These are phyloP conservation scores for Sutorius eximius DNA, from an alignment of 1,284 basidiomycete species.

Conservation along the genomic window DNA sequence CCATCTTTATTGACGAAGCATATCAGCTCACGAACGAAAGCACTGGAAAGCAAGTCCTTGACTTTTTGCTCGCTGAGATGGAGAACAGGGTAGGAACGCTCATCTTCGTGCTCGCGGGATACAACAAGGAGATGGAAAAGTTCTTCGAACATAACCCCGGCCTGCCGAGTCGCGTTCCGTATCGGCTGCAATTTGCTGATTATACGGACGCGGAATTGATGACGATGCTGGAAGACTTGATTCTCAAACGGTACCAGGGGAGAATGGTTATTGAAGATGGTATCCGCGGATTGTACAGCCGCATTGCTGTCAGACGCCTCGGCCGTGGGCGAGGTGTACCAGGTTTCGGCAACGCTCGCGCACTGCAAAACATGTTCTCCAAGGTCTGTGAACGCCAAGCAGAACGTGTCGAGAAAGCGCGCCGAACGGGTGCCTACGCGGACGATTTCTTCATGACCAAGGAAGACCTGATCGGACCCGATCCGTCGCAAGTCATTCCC, in stretches of 20 bases:
- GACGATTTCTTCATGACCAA: conserved; percentile 51
- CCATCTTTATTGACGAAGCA: conserved; percentile 66
- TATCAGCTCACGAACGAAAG: conserved; percentile 53
- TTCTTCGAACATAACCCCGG: conserved; percentile 75
- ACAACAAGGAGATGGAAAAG: conserved; percentile 66
- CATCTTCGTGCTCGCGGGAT: conserved; percentile 67
- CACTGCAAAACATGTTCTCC: conserved; percentile 50
- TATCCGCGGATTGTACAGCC: conserved; percentile 50
- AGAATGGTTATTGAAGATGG: conserved; percentile 57
- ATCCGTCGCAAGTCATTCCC: conserved; percentile 49
- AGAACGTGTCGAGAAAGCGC: conserved; percentile 42
- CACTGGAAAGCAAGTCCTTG: conserved; percentile 56
- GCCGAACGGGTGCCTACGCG: conserved; percentile 38
- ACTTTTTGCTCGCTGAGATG: conserved; percentile 68
- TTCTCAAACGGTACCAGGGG: conserved; percentile 47
- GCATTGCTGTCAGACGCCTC: conserved; percentile 55
- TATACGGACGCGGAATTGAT: conserved; percentile 56
- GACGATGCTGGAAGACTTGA: conserved; percentile 49
- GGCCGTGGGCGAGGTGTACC: conserved; percentile 51
- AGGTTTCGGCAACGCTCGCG: conserved; percentile 69
- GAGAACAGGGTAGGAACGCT: conserved; percentile 61
- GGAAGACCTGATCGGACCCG: conserved; percentile 62
- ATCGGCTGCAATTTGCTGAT: conserved; percentile 55
- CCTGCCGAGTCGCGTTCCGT: conserved; percentile 59
- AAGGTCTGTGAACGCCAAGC: conserved; percentile 53